phyloP scores from a whole-genome alignment of 805 yeast genomes.

The Hermanozyma aechmeae region DNA sequence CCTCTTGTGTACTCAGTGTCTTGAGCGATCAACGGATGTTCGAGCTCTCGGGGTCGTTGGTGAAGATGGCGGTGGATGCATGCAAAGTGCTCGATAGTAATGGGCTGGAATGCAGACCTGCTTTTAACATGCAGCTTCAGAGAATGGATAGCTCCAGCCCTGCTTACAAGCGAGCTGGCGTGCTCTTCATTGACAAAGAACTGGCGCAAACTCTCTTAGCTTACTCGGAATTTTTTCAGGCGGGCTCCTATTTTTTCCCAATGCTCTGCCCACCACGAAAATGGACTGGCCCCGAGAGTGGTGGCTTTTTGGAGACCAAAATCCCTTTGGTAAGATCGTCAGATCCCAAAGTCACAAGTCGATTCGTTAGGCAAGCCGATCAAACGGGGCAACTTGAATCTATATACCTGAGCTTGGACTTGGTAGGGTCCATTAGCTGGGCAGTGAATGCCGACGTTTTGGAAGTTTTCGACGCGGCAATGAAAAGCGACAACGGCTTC shows the following conservation, averaged over 20 bases:
- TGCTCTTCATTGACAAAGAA: constrained; percentile 4
- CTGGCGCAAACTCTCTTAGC: constrained; percentile 1
- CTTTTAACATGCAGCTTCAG: not conserved
- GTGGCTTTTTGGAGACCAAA: constrained; percentile 23
- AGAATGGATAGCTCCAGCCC: too few relatives aligned
- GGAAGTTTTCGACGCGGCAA: constrained; percentile 11
- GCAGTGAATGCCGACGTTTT: constrained; percentile 21
- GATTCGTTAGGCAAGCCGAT: constrained; percentile 17
- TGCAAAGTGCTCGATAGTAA: not conserved
- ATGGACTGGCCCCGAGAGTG: constrained; percentile 24
- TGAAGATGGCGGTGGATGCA: not conserved
- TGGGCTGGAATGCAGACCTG: not conserved
- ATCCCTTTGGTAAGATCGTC: constrained; percentile 15
- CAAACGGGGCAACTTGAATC: constrained; percentile 23
- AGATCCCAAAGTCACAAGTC: constrained; percentile 8
- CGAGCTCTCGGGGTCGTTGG: not conserved
- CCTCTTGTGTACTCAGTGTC: too few relatives aligned
- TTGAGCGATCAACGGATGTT: too few relatives aligned
- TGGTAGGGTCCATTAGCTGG: constrained; percentile 25
- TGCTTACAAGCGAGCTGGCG: constrained; percentile 4
- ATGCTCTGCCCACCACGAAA: constrained; percentile 30
- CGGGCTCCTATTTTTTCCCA: constrained; percentile 15
- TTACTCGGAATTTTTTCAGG: constrained; percentile 5
- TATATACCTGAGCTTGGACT: constrained; percentile 18
- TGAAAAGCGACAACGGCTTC: constrained; percentile 13